These are phyloP conservation scores for Plenodomus biglobosus DNA, from an alignment of 2,329 filamentous ascomycete species.

Conservation along the genomic window DNA sequence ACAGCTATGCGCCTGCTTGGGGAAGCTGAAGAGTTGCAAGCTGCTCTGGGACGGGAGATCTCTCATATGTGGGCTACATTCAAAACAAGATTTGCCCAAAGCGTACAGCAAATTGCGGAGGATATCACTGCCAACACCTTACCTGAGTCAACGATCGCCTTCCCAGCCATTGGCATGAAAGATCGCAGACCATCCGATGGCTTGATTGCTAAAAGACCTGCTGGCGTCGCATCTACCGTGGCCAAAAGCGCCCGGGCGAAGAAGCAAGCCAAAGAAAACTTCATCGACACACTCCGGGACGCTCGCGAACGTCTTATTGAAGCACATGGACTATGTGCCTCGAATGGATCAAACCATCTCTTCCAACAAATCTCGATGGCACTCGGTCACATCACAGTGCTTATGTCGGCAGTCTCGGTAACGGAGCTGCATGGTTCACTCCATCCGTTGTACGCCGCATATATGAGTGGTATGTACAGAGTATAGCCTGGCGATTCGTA, in stretches of 20 bases:
- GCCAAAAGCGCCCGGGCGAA: conserved; percentile 26
- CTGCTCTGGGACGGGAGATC: conserved; percentile 46
- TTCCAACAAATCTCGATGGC: conserved; percentile 55
- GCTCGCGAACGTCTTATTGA: conserved; percentile 68
- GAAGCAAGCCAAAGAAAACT: conserved; percentile 40
- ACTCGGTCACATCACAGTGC: conserved; percentile 41
- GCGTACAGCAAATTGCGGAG: conserved; percentile 69
- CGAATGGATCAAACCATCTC: conserved; percentile 57
- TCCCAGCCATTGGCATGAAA: conserved; percentile 63
- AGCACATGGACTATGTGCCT: conserved; percentile 59
- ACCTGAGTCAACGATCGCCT: conserved; percentile 88
- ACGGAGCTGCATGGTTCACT: conserved; percentile 35
- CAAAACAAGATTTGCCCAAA: conserved; percentile 67
- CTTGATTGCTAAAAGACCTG: conserved; percentile 13
- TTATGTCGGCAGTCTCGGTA: conserved; percentile 43
- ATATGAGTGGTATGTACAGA: conserved; percentile 37
- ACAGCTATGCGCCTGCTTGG: conserved; percentile 32
- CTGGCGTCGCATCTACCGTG: conserved; percentile 8
- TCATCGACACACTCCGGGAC: conserved; percentile 62
- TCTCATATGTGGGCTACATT: conserved; percentile 64
- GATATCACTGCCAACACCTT: conserved; percentile 88
- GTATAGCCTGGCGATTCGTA: neutral
- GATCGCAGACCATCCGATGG: conserved; percentile 33
- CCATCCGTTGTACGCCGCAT: conserved; percentile 46
- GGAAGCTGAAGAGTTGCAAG: conserved; percentile 26